Evolutionary conservation across 805 yeast species (phyloP), one percentile per base, ranked within the genome.

Genomic region (Yarrowia hollandica): DNA sequence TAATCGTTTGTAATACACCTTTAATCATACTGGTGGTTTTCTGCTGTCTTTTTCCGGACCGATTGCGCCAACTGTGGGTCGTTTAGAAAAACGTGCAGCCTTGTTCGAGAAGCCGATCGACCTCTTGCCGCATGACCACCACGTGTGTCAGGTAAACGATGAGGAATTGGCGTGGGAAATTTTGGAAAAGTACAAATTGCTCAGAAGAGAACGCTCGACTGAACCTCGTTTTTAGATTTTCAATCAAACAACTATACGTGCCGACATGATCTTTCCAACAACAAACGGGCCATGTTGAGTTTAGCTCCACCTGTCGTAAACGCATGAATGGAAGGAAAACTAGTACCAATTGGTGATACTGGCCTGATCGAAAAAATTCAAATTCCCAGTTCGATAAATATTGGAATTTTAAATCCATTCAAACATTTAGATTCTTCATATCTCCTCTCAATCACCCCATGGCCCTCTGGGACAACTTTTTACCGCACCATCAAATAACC

Each of bases 11-110:
- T n/a, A n/a, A n/a, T n/a, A n/a, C n/a, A n/a, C n/a, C n/a, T n/a
- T n/a, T n/a, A n/a, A n/a, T n/a, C n/a, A n/a, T n/a, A n/a, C n/a
- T n/a, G n/a, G n/a, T n/a, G n/a, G n/a, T n/a, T n/a, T n/a, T n/a
- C n/a, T n/a, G n/a, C n/a, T n/a, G n/a, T n/a, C n/a, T n/a, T n/a
- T n/a, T n/a, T n/a, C n/a, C 39, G 39, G 39, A n/a, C 39, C 39
- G 39, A 35, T 19, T 11, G 12, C 30, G 30, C 30, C 30, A 26
- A 26, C 23, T 35, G 21, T 35, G 37, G 10, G 37, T 14, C 19
- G 19, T 33, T 12, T 15, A 14, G 35, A 31, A 39, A 39, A 39
- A 15, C 31, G 31, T 41, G 48, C 48, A 41, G 48, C 48, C 48
- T 25, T 26, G 33, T 41, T 41, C 33, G 48, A 41, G 46, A 23